Evolutionary conservation across 1,284 basidiomycete genomes (phyloP), one percentile per base, ranked within the genome.

Genomic region (Ceratobasidium sp.): DNA sequence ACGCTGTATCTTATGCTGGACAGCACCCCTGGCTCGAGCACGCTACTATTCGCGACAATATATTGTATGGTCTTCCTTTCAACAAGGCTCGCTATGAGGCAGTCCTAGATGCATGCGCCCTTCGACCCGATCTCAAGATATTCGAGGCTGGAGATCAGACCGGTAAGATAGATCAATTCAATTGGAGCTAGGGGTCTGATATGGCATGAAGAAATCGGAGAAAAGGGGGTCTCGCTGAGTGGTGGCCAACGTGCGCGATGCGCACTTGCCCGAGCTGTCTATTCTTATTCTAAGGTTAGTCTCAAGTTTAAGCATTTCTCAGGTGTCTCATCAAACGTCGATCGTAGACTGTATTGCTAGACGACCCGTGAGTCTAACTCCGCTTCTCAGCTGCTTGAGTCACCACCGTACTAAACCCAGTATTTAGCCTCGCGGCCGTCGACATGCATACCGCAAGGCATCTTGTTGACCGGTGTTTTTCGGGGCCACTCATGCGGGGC

Each of bases 391-490:
- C 28, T 43, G 26, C 46, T 38, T 16, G 46, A 18, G 16, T 66
- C 7, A 49, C 21, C 46, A 58, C 16, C 32, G 35, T 71, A 35
- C 50, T 43, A 49, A 49, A 9, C 28, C 59, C 32, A 26, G 64
- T 13, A 30, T 18, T 32, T 73, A 92, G 92, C 2, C 84, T 97
- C 14, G 91, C 92, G 0, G 94, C 94, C 0, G 93, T 97, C 8
- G 95, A 97, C 80, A 93, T 94, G 82, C 93, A 95, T 78, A 95
- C 93, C 1, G 92, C 92, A 50, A 88, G 90, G 75, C 91, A 92
- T 77, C 84, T 93, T 11, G 87, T 91, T 52, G 82, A 86, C 66
- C 82, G 87, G 73, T 89, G 91, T 76, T 81, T 94, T 18, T 84
- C 83, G 9, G 89, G 92, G 11, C 82, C 86, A 0, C 83, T 95